Evolutionary conservation across 1,284 basidiomycete genomes (phyloP).

Genomic region (Dichomitus squalens): DNA sequence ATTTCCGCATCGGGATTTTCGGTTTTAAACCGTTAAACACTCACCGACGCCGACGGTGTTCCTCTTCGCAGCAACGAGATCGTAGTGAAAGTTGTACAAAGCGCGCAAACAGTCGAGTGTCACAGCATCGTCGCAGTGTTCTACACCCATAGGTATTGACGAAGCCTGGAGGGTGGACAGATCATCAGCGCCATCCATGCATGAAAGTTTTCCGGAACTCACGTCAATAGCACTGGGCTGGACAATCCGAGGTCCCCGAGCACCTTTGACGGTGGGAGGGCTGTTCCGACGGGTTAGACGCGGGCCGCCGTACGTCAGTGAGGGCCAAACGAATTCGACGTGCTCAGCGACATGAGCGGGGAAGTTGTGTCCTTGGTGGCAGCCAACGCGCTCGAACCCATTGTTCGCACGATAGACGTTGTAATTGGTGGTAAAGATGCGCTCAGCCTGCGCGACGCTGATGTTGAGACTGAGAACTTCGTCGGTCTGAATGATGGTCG

Average conservation of each 20-base stretch:
- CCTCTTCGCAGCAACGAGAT: constrained; percentile 3
- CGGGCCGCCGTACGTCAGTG: constrained; percentile 1
- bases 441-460: constrained; percentile 46
- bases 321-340: constrained; percentile 29
- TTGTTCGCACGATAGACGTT: constrained; percentile 41
- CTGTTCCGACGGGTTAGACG: not conserved
- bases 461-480: constrained; percentile 46
- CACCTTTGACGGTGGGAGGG: not conserved
- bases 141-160: not conserved
- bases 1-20: too few species aligned
- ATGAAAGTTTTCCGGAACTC: not conserved
- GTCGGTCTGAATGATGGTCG: constrained; percentile 34
- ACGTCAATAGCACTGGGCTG: not conserved
- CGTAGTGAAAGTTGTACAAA: constrained; percentile 18
- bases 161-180: not conserved
- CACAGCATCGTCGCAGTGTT: constrained; percentile 16
- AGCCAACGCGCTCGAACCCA: constrained; percentile 36
- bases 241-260: not conserved
- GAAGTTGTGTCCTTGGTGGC: constrained; percentile 25
- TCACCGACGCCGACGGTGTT: constrained; percentile 22
- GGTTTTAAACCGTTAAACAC: too few species aligned
- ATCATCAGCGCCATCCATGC: not conserved
- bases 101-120: constrained; percentile 21
- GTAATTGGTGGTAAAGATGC: constrained; percentile 46
- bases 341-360: constrained; percentile 27